A percentile compares a stretch with the other conserved stretches of the same genome.
Evolutionary conservation across 1,284 basidiomycete genomes (phyloP).

Genomic region (Moniliophthora roreri): DNA sequence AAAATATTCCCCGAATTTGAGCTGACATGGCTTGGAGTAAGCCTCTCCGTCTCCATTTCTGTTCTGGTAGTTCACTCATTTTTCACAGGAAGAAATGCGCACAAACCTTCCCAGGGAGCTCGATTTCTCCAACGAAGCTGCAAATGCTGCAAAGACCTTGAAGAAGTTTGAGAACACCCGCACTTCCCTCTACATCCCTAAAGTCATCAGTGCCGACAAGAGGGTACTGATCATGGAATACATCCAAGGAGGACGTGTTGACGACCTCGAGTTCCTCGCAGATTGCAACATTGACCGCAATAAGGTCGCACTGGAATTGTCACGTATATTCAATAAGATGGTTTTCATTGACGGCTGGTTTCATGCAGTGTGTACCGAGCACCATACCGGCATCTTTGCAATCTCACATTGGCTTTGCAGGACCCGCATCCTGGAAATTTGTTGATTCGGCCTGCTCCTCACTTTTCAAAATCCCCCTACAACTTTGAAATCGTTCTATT

Average conservation of each 20-base stretch:
- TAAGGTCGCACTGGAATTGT: conserved; percentile 88
- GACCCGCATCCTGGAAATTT: conserved; percentile 91
- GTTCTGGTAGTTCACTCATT: conserved; percentile 6
- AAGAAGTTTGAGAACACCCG: conserved; percentile 74
- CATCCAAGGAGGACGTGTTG: conserved; percentile 86
- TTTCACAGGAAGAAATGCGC: conserved; percentile 80
- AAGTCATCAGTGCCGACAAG: conserved; percentile 82
- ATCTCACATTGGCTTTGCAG: conserved; percentile 4
- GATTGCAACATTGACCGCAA: conserved; percentile 90
- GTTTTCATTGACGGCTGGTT: conserved; percentile 95
- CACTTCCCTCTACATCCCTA: conserved; percentile 90
- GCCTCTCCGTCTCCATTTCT: conserved; percentile 15
- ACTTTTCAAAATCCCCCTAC: conserved; percentile 72
- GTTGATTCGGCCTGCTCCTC: conserved; percentile 78
- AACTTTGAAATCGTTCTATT: conserved; percentile 94
- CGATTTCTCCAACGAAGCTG: conserved; percentile 91
- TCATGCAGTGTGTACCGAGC: conserved; percentile 62
- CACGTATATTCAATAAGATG: conserved; percentile 92
- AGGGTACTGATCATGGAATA: conserved; percentile 95
- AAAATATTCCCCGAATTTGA: conserved; percentile 89
- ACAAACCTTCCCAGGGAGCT: conserved; percentile 94
- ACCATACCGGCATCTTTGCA: conserved; percentile 3
- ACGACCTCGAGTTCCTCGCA: conserved; percentile 86
- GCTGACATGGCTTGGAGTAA: conserved; percentile 85
- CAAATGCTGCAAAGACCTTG: conserved; percentile 74